Percentiles rank a stretch among this genome's conserved stretches.
Conservation (phyloP, 2,329 filamentous ascomycete species). For the Botryotinia calthae region DNA sequence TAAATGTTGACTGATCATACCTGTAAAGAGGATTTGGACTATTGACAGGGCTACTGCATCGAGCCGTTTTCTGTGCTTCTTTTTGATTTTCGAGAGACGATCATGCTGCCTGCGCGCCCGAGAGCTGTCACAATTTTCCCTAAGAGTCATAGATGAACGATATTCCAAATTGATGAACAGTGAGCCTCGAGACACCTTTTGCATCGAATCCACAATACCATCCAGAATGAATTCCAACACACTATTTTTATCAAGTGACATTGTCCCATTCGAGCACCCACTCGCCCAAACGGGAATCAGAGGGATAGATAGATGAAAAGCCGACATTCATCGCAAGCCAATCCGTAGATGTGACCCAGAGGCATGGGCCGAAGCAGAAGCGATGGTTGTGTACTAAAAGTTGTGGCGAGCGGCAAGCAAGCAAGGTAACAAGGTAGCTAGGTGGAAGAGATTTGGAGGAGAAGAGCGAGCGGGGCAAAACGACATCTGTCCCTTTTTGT, state of each 20-base stretch:
- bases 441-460: neutral
- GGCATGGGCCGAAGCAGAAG: conserved; percentile 20
- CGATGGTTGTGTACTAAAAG: conserved; percentile 11
- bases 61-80: conserved; percentile 9
- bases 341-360: conserved; percentile 9
- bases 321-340: neutral
- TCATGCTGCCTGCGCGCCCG: neutral
- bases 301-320: neutral
- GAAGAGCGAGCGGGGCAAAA: neutral
- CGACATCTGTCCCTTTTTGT: neutral
- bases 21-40: neutral
- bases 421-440: neutral
- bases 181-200: neutral
- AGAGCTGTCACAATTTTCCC: conserved; percentile 2
- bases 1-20: conserved; percentile 8
- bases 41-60: conserved; percentile 14
- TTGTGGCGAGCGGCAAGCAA: conserved; percentile 13
- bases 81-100: conserved; percentile 6
- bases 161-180: neutral
- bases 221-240: neutral
- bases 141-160: neutral
- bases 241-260: conserved; percentile 1
- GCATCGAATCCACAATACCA: neutral
- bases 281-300: neutral
- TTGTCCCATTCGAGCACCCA: neutral